Conservation (phyloP, 1,284 basidiomycete species). For the Papiliotrema flavescens region DNA sequence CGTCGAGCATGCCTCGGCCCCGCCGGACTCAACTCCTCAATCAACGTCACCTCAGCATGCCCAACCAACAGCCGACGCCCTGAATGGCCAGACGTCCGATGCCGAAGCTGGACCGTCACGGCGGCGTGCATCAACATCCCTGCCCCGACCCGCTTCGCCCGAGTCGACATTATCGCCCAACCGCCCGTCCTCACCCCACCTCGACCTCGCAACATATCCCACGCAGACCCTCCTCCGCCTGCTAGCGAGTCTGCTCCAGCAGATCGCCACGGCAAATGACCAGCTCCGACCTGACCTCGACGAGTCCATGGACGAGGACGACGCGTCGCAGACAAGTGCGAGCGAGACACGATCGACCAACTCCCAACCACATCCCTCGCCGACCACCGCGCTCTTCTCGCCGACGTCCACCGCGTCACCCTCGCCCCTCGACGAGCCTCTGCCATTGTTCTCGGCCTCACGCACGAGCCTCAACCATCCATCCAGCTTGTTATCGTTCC, state of each 20-base stretch:
- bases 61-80: not conserved
- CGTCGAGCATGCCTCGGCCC: not conserved
- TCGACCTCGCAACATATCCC: conserved; percentile 57
- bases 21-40: not conserved
- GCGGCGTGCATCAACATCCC: not conserved
- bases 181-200: conserved; percentile 33
- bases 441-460: conserved; percentile 67
- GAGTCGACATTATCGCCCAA: conserved; percentile 4
- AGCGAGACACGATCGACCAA: conserved; percentile 2
- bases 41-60: too few relatives aligned
- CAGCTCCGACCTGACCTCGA: conserved; percentile 46
- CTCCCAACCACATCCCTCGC: conserved; percentile 20
- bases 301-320: conserved; percentile 14
- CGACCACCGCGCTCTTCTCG: conserved; percentile 37
- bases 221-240: conserved; percentile 70
- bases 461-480: conserved; percentile 70
- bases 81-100: not conserved
- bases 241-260: conserved; percentile 82
- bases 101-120: conserved; percentile 7
- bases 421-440: conserved; percentile 56
- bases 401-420: conserved; percentile 3
- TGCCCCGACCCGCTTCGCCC: conserved; percentile 20
- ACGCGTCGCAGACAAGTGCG: not conserved
- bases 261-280: conserved; percentile 91
- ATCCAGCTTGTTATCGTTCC: conserved; percentile 83